Evolutionary conservation across 164 flowering plant species (phyloP).

Genomic region (Liquidambar formosana): DNA sequence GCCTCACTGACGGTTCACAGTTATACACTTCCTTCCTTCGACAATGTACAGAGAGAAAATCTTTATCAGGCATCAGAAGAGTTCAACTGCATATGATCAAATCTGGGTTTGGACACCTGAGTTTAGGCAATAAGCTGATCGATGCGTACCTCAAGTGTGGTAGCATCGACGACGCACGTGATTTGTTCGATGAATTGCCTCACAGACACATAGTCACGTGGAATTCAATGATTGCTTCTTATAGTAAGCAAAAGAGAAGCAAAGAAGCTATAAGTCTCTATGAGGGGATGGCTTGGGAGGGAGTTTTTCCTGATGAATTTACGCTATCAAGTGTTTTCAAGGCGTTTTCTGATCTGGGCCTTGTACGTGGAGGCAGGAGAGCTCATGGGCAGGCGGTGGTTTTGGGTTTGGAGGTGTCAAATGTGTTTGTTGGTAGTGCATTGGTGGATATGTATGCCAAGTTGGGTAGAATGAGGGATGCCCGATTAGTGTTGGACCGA

Average conservation of each 20-base stretch:
- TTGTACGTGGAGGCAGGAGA: conserved; percentile 28
- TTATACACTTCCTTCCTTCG: conserved; percentile 30
- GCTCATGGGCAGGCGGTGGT: conserved; percentile 55
- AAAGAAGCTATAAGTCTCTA: conserved; percentile 41
- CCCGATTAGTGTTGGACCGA: conserved; percentile 34
- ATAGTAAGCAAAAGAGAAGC: conserved; percentile 20
- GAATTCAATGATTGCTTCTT: conserved; percentile 56
- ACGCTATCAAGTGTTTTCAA: conserved; percentile 48
- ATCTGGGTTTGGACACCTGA: conserved; percentile 31
- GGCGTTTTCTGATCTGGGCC: conserved; percentile 46
- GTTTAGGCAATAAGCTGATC: conserved; percentile 39
- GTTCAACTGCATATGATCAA: conserved; percentile 38
- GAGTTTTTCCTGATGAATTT: conserved; percentile 41
- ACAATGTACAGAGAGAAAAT: conserved; percentile 31
- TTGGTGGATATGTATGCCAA: conserved; percentile 62
- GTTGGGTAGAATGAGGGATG: conserved; percentile 46
- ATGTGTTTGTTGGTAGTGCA: conserved; percentile 58
- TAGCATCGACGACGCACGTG: conserved; percentile 31
- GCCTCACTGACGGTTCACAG: conserved; percentile 5
- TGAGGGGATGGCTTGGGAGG: conserved; percentile 35
- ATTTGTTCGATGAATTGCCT: conserved; percentile 55
- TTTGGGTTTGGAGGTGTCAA: conserved; percentile 40
- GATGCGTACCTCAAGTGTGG: conserved; percentile 42
- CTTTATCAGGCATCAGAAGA: conserved; percentile 17
- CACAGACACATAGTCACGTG: conserved; percentile 41